A percentile compares a stretch with the other conserved stretches of the same genome.
Conservation (phyloP, 805 yeast genomes). For the Priceomyces carsonii region DNA sequence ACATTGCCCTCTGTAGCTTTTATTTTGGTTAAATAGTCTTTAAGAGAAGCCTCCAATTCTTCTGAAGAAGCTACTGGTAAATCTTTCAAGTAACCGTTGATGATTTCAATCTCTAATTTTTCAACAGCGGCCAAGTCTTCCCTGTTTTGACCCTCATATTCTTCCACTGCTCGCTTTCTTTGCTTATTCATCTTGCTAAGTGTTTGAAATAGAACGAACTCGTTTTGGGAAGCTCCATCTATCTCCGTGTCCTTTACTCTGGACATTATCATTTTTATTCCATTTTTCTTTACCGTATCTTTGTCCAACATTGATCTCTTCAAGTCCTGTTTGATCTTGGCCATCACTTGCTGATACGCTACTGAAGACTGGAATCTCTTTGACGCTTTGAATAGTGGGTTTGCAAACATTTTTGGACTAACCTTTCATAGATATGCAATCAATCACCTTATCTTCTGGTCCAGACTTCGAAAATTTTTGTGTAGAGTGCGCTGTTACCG, state of each 20-base stretch:
- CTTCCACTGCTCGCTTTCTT: slow-evolving; percentile 49
- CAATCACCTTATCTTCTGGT: too few relatives aligned
- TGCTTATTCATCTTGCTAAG: slow-evolving; percentile 45
- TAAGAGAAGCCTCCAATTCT: slow-evolving; percentile 31
- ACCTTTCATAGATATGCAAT: too few relatives aligned
- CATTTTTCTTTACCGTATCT: slow-evolving; percentile 18
- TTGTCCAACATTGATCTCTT: slow-evolving; percentile 27
- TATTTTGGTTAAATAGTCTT: slow-evolving; percentile 24
- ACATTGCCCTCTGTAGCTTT: slow-evolving; percentile 7
- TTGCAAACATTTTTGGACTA: too few relatives aligned
- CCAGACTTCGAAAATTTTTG: too few relatives aligned
- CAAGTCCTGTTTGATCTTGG: slow-evolving; percentile 17
- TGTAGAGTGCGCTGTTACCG: too few relatives aligned
- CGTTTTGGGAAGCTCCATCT: slow-evolving; percentile 24
- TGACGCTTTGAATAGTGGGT: too few relatives aligned
- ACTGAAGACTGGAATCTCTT: too few relatives aligned
- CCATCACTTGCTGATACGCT: slow-evolving; percentile 5
- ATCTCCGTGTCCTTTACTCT: slow-evolving; percentile 24
- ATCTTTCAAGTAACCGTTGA: slow-evolving; percentile 36
- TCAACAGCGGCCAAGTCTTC: slow-evolving; percentile 58
- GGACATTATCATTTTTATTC: slow-evolving; percentile 22
- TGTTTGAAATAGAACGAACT: slow-evolving; percentile 16
- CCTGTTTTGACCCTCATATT: slow-evolving; percentile 48
- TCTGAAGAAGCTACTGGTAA: slow-evolving; percentile 52
- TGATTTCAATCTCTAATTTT: slow-evolving; percentile 42